Base-by-base conservation (phyloP, 768 basidiomycete genomes). In the Naematelia encephala region DNA sequence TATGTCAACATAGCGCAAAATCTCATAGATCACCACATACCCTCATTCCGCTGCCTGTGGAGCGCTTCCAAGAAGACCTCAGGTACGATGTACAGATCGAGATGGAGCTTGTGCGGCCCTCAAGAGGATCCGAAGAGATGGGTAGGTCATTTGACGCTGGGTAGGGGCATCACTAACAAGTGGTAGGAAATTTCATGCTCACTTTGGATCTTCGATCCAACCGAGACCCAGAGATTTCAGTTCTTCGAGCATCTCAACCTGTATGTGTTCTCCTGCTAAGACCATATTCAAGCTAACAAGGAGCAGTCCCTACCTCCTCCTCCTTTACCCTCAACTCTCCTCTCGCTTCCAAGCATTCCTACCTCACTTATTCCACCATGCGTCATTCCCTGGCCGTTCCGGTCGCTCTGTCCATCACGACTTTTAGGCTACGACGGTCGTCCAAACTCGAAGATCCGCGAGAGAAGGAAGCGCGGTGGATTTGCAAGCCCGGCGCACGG, bases 41-140 rank as follows among this genome's bases (percentile, higher is more conserved):
- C 2, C 54, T 67, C 10, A 61, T 77, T 12, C 60, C 59, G 3
- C 54, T 77, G 22, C 61, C 66, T 2, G 27, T 60, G 11, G 63
- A 67, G 8, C 54, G 56, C 34, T 72, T 77, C 28, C 60, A 62
- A 27, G 67, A 72, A 25, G 75, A 73, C 56, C 47, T 77, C 58
- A 51, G 65, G 44, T 77, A 77, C 54, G 75, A 77, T 56, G 69
- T 77, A 5, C 63, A 72, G 44, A 66, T 77, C n/a, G 73, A 75
- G 55, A 56, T 75, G 70, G 75, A 77, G 59, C 60, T 77, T 8
- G 71, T 77, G 1, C 51, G 73, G 43, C 75, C 75, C 13, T 52
- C 54, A 2, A 53, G 59, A 52, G 68, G 56, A 0, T 26, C 51
- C 8, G 66, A 66, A 51, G 72, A 69, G 29, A 70, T 67, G 51